These are phyloP conservation scores for Pharus latifolius DNA, from an alignment of 176 grass and related monocot species.

Conservation along the genomic window DNA sequence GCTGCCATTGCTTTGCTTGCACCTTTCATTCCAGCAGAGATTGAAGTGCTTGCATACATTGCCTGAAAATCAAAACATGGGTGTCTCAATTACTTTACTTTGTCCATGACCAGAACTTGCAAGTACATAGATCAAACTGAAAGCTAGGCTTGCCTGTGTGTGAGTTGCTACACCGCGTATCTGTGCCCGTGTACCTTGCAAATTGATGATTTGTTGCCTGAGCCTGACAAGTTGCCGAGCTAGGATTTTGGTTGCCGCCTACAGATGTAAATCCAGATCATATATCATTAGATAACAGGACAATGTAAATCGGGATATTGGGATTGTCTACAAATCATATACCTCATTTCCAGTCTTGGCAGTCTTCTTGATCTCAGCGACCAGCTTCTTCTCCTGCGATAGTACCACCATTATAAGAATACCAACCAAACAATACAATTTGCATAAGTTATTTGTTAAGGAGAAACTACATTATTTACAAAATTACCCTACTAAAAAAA, in stretches of 20 bases:
- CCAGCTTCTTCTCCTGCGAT: constrained; percentile 93
- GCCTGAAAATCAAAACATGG: constrained; percentile 45
- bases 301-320: not conserved
- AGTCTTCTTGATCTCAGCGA: constrained; percentile 95
- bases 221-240: constrained; percentile 88
- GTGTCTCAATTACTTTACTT: not conserved
- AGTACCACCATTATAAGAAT: constrained; percentile 8
- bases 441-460: not conserved
- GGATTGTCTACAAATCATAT: constrained; percentile 1
- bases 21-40: constrained; percentile 99
- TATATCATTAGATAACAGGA: not conserved
- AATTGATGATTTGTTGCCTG: constrained; percentile 93
- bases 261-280: constrained; percentile 24
- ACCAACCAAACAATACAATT: constrained; percentile 14
- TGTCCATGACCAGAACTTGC: not conserved
- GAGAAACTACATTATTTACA: no score
- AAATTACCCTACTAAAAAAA: no score
- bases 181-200: constrained; percentile 90
- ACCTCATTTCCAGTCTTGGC: constrained; percentile 97
- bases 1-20: constrained; percentile 98
- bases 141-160: constrained; percentile 47
- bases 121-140: not conserved
- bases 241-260: constrained; percentile 94
- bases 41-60: constrained; percentile 94
- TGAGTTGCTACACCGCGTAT: constrained; percentile 98